These are phyloP conservation scores for Parasitella parasitica DNA, from an alignment of 371 early-diverging fungal species.

Conservation along the genomic window DNA sequence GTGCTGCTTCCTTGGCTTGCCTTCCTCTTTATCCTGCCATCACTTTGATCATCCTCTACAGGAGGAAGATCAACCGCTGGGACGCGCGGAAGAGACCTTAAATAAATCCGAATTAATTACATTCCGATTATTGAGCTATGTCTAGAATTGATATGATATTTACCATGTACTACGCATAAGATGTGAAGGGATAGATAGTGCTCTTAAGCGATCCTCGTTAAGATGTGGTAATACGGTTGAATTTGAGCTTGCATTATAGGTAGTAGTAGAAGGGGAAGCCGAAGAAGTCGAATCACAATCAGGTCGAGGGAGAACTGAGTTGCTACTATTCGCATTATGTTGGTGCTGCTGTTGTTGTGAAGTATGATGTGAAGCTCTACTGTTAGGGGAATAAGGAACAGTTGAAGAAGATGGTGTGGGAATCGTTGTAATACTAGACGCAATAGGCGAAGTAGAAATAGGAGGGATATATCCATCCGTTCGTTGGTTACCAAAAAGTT, in stretches of 20 bases:
- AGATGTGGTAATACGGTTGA: conserved; percentile 2
- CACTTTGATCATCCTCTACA: not conserved
- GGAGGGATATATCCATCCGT: not conserved
- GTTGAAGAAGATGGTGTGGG: conserved; percentile 2
- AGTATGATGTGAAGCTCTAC: not conserved
- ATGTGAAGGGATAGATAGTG: conserved; percentile 1
- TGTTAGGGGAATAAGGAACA: conserved; percentile 9
- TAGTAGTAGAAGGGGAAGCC: not conserved
- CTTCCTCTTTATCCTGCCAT: not conserved
- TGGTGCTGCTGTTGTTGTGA: not conserved
- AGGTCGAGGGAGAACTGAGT: not conserved
- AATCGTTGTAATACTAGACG: not conserved
- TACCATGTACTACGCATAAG: conserved; percentile 12
- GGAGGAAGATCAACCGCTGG: conserved; percentile 2
- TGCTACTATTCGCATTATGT: not conserved
- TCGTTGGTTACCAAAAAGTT: conserved; percentile 10
- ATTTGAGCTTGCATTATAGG: not conserved
- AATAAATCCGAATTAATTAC: not conserved
- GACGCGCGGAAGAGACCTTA: conserved; percentile 17
- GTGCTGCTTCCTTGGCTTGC: not conserved
- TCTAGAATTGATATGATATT: not conserved
- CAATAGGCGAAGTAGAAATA: conserved; percentile 10
- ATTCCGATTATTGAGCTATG: not conserved
- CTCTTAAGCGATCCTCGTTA: conserved; percentile 11
- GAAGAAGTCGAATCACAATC: not conserved